Evolutionary conservation across 2,329 filamentous ascomycete genomes (phyloP).

Genomic region (Onygena corvina): DNA sequence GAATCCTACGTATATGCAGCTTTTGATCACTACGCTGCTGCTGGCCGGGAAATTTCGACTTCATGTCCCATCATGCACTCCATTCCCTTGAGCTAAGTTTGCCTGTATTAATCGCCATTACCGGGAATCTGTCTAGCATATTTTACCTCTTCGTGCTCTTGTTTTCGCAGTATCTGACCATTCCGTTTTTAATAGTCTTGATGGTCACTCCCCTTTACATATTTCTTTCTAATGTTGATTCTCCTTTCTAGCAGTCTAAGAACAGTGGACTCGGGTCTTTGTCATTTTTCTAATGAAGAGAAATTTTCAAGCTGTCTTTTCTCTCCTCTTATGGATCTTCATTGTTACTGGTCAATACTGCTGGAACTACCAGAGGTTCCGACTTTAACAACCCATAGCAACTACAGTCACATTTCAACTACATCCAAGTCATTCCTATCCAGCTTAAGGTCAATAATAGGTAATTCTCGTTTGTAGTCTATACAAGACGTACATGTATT

Average conservation of each 20-base stretch:
- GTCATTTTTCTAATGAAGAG: background rate
- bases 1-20: slow-evolving; percentile 9
- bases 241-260: background rate
- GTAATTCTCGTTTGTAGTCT: no score
- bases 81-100: background rate
- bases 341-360: no score
- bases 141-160: background rate
- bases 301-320: background rate
- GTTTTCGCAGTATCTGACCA: slow-evolving; percentile 12
- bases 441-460: no score
- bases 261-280: background rate
- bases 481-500: no score
- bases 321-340: background rate
- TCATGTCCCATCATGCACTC: background rate
- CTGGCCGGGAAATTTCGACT: background rate
- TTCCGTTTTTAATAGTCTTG: background rate
- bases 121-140: background rate
- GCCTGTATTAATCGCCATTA: background rate
- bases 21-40: no score
- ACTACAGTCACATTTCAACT: no score
- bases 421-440: no score
- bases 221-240: background rate
- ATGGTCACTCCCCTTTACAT: background rate
- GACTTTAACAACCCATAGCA: no score
- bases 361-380: no score